These are phyloP conservation scores for Aspergillus fijiensis DNA, from an alignment of 2,329 filamentous ascomycete genomes.

Conservation along the genomic window DNA sequence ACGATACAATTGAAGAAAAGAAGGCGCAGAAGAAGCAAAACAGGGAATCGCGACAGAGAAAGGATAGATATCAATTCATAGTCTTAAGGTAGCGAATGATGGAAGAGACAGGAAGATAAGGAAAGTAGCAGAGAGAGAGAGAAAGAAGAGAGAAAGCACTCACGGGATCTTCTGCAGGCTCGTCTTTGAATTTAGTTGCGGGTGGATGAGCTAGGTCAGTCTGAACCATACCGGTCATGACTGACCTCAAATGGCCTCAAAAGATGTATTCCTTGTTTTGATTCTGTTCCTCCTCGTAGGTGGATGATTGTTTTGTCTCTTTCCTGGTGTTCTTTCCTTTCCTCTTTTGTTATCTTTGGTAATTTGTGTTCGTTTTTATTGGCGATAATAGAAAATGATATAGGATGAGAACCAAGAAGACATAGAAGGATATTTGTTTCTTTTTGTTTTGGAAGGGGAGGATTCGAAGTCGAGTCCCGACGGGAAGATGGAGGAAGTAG, in stretches of 20 bases:
- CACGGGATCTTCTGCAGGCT: conserved; percentile 49
- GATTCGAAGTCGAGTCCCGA: conserved; percentile 13
- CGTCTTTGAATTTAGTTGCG: conserved; percentile 49
- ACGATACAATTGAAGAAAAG: background rate
- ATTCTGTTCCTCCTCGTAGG: background rate
- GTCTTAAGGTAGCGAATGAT: conserved; percentile 1
- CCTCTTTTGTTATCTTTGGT: conserved; percentile 7
- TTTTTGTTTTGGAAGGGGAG: too few species aligned
- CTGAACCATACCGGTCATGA: conserved; percentile 47
- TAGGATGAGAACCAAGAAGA: background rate
- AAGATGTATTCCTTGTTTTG: conserved; percentile 3
- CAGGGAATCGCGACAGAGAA: conserved; percentile 15
- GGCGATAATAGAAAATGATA: conserved; percentile 8
- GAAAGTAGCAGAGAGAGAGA: too few species aligned
- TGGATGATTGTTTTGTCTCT: background rate
- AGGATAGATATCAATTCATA: background rate
- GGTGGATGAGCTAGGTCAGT: conserved; percentile 41
- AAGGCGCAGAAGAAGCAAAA: conserved; percentile 12
- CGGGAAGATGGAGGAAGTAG: conserved; percentile 16
- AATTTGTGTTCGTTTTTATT: conserved; percentile 2
- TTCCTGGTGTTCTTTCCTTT: background rate
- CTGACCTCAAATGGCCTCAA: conserved; percentile 28
- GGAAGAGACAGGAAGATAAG: background rate
- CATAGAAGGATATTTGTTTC: background rate
- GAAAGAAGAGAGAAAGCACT: conserved; percentile 30